phyloP scores from a whole-genome alignment of 2,329 filamentous ascomycete genomes.

The Hymenoscyphus occultus region DNA sequence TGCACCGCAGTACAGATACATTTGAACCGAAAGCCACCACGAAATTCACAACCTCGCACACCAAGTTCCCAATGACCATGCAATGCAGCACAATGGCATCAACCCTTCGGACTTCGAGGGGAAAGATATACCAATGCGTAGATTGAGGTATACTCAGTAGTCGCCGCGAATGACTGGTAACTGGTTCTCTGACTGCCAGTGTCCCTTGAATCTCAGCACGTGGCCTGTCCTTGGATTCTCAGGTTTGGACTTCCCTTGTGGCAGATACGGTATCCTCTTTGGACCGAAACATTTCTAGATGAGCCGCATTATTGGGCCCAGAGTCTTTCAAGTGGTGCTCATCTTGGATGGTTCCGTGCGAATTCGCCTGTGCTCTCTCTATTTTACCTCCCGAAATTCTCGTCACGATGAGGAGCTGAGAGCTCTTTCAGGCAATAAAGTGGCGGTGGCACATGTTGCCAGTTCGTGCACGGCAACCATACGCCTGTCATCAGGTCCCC shows the following conservation, averaged over 20 bases:
- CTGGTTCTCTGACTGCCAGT: background rate
- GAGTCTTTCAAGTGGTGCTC: background rate
- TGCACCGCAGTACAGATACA: background rate
- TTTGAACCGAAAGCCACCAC: background rate
- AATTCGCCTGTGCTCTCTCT: background rate
- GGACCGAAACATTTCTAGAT: background rate
- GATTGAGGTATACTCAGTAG: background rate
- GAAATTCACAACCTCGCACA: background rate
- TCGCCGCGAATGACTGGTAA: background rate
- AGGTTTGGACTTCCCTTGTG: background rate
- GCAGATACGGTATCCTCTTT: background rate
- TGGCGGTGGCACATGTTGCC: background rate
- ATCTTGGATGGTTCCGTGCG: background rate
- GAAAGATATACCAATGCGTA: background rate
- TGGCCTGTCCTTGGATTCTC: background rate
- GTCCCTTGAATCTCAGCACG: background rate
- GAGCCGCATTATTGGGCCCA: background rate
- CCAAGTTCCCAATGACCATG: background rate
- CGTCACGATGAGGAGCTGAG: background rate
- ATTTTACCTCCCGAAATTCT: background rate
- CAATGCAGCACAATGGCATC: background rate
- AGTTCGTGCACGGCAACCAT: background rate
- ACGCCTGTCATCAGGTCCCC: background rate
- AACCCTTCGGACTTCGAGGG: background rate
- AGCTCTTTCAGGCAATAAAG: slow-evolving; percentile 1